Base-by-base conservation (phyloP, 208 protist genomes). In the Borovskyia barvae region DNA sequence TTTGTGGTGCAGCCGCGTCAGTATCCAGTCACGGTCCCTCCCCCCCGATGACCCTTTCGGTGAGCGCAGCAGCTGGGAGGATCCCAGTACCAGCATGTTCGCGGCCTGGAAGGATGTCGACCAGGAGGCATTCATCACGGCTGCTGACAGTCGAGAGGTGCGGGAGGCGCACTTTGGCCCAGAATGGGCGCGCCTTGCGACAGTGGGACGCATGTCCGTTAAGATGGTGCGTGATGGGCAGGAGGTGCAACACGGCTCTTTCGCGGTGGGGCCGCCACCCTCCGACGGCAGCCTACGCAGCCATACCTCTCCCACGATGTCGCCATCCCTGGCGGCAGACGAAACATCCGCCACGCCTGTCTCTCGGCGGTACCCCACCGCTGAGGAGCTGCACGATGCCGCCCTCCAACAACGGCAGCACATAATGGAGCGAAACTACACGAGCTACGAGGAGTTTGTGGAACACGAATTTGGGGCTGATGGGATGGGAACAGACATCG, bases 121-220 rank as follows among this genome's bases (percentile, higher is more conserved):
- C 42, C 56, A 77, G 39, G 76, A 87, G 15, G 80, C 67, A 5
- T 91, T 93, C 46, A 79, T 66, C 14, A 71, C 68, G n/a, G 87
- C 83, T 0, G 75, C 79, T 8, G 54, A 80, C 17, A 89, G 81
- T 43, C 75, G 69, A 15, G 78, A 86, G 62, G 76, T 93, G 43
- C 74, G 72, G 3, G 58, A 79, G 54, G 73, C 80, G 0, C 87
- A 93, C 59, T 90, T 93, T 58, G 87, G 87, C 6, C 87, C 87
- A 1, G 75, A 85, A 53, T 93, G 87, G 87, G 72, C 87, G 3
- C 65, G 72, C 22, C 87, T 90, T 36, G 75, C 75, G 22, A 89
- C 83, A 5, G 72, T 93, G 2, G 87, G 81, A 1, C 72, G 78
- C 17, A 12, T 90, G 11, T 84, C 83, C 0, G 63, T 87, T 0